These are phyloP conservation scores for Solanum peruvianum DNA, from an alignment of 257 asterid genomes.

Conservation along the genomic window DNA sequence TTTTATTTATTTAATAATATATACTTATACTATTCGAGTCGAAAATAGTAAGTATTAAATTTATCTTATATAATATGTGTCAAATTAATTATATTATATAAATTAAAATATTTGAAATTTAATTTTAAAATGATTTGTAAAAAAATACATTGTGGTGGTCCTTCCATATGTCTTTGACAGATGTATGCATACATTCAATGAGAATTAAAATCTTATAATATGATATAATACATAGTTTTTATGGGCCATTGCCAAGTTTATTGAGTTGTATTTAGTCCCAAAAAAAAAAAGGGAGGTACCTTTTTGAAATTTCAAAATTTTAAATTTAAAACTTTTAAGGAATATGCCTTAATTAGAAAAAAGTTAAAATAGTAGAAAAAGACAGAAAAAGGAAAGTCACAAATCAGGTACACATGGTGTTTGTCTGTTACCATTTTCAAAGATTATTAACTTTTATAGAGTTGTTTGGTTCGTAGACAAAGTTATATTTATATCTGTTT, in stretches of 20 bases:
- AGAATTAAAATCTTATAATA: neutral
- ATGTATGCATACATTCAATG: neutral
- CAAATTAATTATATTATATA: neutral
- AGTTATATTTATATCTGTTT: no score
- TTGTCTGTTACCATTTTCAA: neutral
- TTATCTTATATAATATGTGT: neutral
- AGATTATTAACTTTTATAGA: neutral
- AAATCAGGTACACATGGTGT: neutral
- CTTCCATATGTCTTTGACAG: neutral
- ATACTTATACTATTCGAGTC: no score
- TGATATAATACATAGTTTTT: neutral
- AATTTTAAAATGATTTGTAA: neutral
- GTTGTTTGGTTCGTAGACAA: neutral
- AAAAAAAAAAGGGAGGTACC: neutral
- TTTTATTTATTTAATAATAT: neutral
- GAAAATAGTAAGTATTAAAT: no score
- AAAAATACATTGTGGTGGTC: neutral
- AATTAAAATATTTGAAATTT: accelerated
- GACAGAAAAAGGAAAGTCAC: neutral
- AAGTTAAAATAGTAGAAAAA: neutral
- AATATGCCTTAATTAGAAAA: neutral
- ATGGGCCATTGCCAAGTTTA: neutral
- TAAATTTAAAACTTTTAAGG: neutral
- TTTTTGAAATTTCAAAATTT: neutral
- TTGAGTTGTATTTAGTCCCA: neutral